Evolutionary conservation across 208 protist species (phyloP).

Genomic region (Leishmania major): DNA sequence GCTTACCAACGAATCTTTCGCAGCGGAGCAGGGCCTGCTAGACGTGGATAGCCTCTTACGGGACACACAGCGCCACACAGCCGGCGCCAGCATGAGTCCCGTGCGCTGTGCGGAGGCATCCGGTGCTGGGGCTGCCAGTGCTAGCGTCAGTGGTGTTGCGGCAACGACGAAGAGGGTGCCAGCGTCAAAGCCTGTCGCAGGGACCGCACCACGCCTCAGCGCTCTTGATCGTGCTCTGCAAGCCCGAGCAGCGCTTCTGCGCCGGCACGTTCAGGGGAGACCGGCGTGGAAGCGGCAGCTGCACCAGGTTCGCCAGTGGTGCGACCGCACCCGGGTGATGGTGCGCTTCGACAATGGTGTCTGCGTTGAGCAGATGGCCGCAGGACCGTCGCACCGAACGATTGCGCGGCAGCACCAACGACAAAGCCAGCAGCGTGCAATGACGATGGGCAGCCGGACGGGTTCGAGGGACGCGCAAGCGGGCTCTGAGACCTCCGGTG

Average conservation of each 20-base stretch:
- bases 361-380: slow-evolving; percentile 26
- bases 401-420: slow-evolving; percentile 1
- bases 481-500: neutral
- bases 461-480: neutral
- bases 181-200: neutral
- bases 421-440: neutral
- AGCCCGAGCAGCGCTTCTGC: slow-evolving; percentile 26
- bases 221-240: slow-evolving; percentile 27
- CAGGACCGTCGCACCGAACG: slow-evolving; percentile 1
- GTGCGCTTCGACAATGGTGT: slow-evolving; percentile 30
- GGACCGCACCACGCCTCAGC: neutral
- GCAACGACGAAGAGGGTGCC: neutral
- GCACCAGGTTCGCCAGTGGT: slow-evolving; percentile 57
- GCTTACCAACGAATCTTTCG: neutral
- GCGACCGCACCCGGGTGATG: slow-evolving; percentile 44
- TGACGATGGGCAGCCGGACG: neutral
- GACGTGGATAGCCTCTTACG: slow-evolving; percentile 25
- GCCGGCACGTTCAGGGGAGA: slow-evolving; percentile 21
- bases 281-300: slow-evolving; percentile 37
- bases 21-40: neutral
- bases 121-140: neutral
- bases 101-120: neutral
- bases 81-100: neutral
- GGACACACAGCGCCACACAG: neutral
- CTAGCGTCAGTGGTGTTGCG: neutral